Evolutionary conservation across 208 protist species (phyloP).

Genomic region (Trypanosoma brucei): DNA sequence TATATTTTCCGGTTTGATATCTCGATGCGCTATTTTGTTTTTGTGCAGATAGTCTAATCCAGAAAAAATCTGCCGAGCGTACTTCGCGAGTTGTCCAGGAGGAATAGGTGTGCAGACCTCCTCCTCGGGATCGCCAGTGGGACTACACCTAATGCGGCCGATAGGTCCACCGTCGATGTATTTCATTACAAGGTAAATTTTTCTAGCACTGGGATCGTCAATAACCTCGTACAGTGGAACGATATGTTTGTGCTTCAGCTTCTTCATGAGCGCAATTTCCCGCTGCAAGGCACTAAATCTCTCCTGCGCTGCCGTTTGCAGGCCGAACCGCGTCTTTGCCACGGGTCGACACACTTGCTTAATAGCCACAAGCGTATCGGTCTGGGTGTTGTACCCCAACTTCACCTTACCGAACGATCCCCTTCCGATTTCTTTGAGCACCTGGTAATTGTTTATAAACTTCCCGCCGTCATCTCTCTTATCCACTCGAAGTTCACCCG

Average conservation of each 20-base stretch:
- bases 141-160: constrained; percentile 25
- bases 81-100: constrained; percentile 24
- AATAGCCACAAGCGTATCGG: constrained; percentile 56
- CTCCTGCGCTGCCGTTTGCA: constrained; percentile 27
- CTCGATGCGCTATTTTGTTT: constrained; percentile 49
- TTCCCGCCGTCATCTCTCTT: constrained; percentile 17
- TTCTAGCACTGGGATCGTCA: constrained; percentile 88
- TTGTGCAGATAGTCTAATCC: constrained; percentile 42
- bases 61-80: constrained; percentile 37
- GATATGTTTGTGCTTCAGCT: constrained; percentile 93
- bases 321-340: constrained; percentile 13
- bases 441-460: constrained; percentile 74
- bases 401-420: constrained; percentile 67
- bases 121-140: constrained; percentile 13
- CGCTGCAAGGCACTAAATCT: constrained; percentile 45
- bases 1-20: constrained; percentile 71
- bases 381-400: constrained; percentile 44
- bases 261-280: constrained; percentile 95
- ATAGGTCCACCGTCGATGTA: constrained; percentile 79
- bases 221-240: constrained; percentile 94
- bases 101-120: constrained; percentile 42
- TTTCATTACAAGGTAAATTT: constrained; percentile 92
- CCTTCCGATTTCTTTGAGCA: constrained; percentile 66
- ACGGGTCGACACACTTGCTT: constrained; percentile 60
- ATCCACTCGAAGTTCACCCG: constrained; percentile 15